Conservation (phyloP, 768 basidiomycete genomes). For the Boletellus sp. region DNA sequence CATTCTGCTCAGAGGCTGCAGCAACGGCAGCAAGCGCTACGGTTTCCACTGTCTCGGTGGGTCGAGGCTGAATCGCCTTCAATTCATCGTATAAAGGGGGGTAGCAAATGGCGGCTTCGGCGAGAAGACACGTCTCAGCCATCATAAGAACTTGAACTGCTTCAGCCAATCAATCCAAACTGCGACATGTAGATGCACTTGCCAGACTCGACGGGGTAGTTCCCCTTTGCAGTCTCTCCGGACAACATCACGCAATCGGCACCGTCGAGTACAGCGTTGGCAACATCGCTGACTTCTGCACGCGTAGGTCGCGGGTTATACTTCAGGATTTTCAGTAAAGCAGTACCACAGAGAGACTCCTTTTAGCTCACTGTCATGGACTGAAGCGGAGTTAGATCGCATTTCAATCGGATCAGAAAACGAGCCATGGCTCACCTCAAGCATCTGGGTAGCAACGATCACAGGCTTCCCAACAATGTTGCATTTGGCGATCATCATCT, state of each 20-base stretch:
- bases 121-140: slow-evolving; percentile 98
- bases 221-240: slow-evolving; percentile 97
- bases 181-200: slow-evolving; percentile 21
- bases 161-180: slow-evolving; percentile 4
- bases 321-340: slow-evolving; percentile 37
- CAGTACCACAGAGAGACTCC: not conserved
- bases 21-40: slow-evolving; percentile 95
- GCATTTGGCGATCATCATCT: slow-evolving; percentile 99
- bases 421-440: slow-evolving; percentile 60
- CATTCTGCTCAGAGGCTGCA: slow-evolving; percentile 91
- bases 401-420: not conserved
- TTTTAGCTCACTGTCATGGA: slow-evolving; percentile 82
- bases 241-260: slow-evolving; percentile 99
- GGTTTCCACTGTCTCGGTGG: slow-evolving; percentile 93
- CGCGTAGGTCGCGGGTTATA: slow-evolving; percentile 99
- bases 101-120: slow-evolving; percentile 94
- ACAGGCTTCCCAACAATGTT: slow-evolving; percentile 97
- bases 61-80: slow-evolving; percentile 70
- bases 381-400: slow-evolving; percentile 36
- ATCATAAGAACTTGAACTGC: slow-evolving; percentile 83
- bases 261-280: slow-evolving; percentile 98
- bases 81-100: slow-evolving; percentile 92
- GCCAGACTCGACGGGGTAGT: slow-evolving; percentile 95
- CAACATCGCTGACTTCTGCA: slow-evolving; percentile 98
- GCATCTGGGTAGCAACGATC: slow-evolving; percentile 99